phyloP scores from a whole-genome alignment of 1,139 yeast genomes.

The Yamadazyma membranifaciens region DNA sequence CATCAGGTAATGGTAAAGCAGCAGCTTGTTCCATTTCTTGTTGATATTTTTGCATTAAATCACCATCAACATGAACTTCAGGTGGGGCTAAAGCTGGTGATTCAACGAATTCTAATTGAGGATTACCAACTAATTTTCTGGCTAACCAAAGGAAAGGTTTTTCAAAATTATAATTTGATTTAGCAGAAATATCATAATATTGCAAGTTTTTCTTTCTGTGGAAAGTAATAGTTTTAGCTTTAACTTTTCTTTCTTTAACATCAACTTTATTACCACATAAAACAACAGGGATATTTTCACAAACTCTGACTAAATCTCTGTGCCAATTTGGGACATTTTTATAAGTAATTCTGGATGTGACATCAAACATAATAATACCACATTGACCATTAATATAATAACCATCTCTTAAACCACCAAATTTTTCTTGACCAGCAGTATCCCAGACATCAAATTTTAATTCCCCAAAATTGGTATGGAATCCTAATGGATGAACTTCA shows the following conservation, averaged over 20 bases:
- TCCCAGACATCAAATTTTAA: constrained; percentile 99
- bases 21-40: constrained; percentile 99
- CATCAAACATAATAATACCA: constrained; percentile 99
- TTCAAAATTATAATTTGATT: constrained; percentile 99
- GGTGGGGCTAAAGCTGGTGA: constrained; percentile 99
- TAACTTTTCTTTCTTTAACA: constrained; percentile 99
- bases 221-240: constrained; percentile 99
- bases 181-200: constrained; percentile 99
- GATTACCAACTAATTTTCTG: constrained; percentile 97
- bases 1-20: constrained; percentile 99
- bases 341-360: constrained; percentile 98
- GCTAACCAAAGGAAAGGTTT: constrained; percentile 99
- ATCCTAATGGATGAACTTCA: constrained; percentile 97
- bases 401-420: constrained; percentile 99
- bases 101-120: constrained; percentile 96
- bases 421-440: constrained; percentile 99
- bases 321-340: constrained; percentile 99
- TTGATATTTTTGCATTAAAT: constrained; percentile 96
- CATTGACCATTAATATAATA: constrained; percentile 99
- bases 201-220: constrained; percentile 99
- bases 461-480: constrained; percentile 98
- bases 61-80: constrained; percentile 96
- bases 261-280: constrained; percentile 99
- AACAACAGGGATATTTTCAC: constrained; percentile 99
- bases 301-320: constrained; percentile 97